phyloP scores from a whole-genome alignment of 257 asterid genomes.

The Thymus quinquecostatus region DNA sequence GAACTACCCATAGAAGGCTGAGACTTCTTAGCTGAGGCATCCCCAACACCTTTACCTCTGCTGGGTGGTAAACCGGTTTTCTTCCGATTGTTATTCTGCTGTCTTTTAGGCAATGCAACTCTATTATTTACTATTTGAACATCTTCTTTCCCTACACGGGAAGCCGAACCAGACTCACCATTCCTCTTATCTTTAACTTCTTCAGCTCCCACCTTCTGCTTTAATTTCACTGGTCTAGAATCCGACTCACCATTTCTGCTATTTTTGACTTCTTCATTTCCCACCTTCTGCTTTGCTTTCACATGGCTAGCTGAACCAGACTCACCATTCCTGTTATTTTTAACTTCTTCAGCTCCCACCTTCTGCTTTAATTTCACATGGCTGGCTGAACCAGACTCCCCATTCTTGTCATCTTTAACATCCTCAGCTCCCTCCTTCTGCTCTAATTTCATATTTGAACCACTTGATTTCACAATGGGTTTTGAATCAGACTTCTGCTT shows the following conservation, averaged over 20 bases:
- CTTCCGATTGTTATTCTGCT: slow-evolving; percentile 51
- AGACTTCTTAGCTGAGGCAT: slow-evolving; percentile 45
- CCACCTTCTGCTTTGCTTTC: slow-evolving; percentile 42
- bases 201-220: slow-evolving; percentile 45
- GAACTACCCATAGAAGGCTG: slow-evolving; percentile 55
- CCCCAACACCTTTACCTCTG: slow-evolving; percentile 43
- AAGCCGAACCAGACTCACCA: slow-evolving; percentile 39
- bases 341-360: slow-evolving; percentile 43
- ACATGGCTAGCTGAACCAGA: slow-evolving; percentile 20
- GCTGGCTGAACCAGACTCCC: slow-evolving; percentile 39
- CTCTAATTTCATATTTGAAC: slow-evolving; percentile 42
- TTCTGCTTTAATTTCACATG: slow-evolving; percentile 45
- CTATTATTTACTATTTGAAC: slow-evolving; percentile 43
- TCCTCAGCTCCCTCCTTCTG: slow-evolving; percentile 45
- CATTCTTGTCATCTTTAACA: slow-evolving; percentile 41
- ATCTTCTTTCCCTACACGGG: slow-evolving; percentile 41
- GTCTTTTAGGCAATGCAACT: slow-evolving; percentile 44
- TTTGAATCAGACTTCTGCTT: slow-evolving; percentile 38
- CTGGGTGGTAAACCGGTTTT: slow-evolving; percentile 45
- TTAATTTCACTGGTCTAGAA: slow-evolving; percentile 7
- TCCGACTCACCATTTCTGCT: slow-evolving; percentile 33
- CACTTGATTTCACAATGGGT: slow-evolving; percentile 38
- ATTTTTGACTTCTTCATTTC: slow-evolving; percentile 43
- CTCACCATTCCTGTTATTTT: slow-evolving; percentile 39
- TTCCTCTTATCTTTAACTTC: slow-evolving; percentile 44